Evolutionary conservation across 495 filamentous ascomycete species (phyloP).

Genomic region (Penicillium turbatum): DNA sequence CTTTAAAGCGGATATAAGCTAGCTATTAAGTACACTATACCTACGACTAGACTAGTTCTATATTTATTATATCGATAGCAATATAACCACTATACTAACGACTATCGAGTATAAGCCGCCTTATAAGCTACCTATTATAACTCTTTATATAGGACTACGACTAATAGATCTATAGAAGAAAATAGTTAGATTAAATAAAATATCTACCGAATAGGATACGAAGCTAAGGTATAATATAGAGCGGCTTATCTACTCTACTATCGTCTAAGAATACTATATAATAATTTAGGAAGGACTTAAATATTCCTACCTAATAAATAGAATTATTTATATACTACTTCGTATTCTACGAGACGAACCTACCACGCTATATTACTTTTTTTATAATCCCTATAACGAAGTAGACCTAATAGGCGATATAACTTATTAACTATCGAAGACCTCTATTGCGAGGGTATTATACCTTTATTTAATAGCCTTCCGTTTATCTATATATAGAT

Average conservation of each 20-base stretch:
- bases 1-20: background rate
- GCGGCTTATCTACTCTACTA: conserved; percentile 17
- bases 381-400: conserved; percentile 33
- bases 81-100: conserved; percentile 20
- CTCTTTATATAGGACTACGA: conserved; percentile 28
- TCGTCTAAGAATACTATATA: conserved; percentile 28
- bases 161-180: conserved; percentile 22
- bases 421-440: conserved; percentile 8
- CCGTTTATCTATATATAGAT: conserved; percentile 15
- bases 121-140: conserved; percentile 31
- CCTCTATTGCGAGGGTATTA: conserved; percentile 19
- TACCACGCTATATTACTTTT: conserved; percentile 35
- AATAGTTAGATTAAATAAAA: conserved; percentile 15
- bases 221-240: conserved; percentile 26
- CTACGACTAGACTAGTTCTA: conserved; percentile 22
- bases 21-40: conserved; percentile 1
- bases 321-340: conserved; percentile 28
- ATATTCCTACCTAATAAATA: conserved; percentile 33
- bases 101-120: conserved; percentile 35
- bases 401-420: conserved; percentile 9
- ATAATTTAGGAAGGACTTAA: conserved; percentile 32
- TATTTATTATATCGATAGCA: conserved; percentile 19
- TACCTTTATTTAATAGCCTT: conserved; percentile 32
- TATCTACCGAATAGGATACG: conserved; percentile 13
- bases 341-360: conserved; percentile 30